phyloP scores from a whole-genome alignment of 495 filamentous ascomycete genomes.

The Penicillium goetzii region DNA sequence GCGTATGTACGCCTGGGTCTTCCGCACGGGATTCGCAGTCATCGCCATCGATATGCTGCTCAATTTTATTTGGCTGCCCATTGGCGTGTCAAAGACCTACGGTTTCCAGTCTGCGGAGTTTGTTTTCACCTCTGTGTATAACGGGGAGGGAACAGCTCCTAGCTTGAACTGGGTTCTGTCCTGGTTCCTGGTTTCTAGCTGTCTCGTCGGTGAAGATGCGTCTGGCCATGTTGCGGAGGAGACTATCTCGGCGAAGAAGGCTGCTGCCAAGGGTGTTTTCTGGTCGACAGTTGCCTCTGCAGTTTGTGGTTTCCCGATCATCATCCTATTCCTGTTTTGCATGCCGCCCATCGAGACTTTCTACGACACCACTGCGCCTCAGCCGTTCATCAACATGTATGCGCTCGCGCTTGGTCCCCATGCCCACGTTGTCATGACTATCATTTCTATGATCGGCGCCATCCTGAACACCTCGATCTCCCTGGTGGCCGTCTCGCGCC shows the following conservation, averaged over 20 bases:
- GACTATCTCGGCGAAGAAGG: constrained; percentile 42
- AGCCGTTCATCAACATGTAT: constrained; percentile 47
- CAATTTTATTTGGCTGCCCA: constrained; percentile 44
- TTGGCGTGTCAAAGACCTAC: constrained; percentile 39
- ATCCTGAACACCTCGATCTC: constrained; percentile 46
- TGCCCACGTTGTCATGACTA: constrained; percentile 43
- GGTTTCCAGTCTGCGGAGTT: constrained; percentile 41
- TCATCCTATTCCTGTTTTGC: constrained; percentile 42
- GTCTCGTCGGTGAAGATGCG: constrained; percentile 41
- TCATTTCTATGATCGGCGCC: constrained; percentile 38
- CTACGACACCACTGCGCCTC: constrained; percentile 36
- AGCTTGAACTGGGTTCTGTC: constrained; percentile 44
- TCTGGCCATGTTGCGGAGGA: constrained; percentile 45
- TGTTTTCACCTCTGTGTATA: constrained; percentile 41
- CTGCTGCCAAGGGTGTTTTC: constrained; percentile 42
- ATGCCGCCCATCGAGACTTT: constrained; percentile 41
- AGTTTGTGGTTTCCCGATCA: constrained; percentile 41
- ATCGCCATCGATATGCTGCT: constrained; percentile 41
- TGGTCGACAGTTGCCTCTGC: constrained; percentile 43
- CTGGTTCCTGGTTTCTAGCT: constrained; percentile 38
- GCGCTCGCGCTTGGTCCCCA: constrained; percentile 38
- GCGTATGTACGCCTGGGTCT: constrained; percentile 41
- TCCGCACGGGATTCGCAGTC: constrained; percentile 39
- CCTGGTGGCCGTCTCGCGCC: constrained; percentile 41
- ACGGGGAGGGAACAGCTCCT: constrained; percentile 34